Evolutionary conservation across 2,329 filamentous ascomycete genomes (phyloP), one percentile per base, ranked within the genome.

Genomic region (Clonostachys rhizophaga): DNA sequence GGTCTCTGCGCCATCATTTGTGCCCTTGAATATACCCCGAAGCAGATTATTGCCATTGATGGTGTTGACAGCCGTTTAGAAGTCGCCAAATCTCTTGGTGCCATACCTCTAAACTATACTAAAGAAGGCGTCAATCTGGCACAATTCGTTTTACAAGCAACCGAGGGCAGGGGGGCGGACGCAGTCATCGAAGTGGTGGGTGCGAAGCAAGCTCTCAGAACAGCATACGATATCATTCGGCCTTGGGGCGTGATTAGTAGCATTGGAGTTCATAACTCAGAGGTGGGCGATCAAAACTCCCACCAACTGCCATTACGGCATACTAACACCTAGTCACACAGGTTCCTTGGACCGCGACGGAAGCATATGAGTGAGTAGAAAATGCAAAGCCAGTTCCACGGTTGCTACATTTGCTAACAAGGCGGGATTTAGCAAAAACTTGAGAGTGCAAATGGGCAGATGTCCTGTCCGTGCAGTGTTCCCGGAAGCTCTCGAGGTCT

Each of bases 111-210:
- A 67, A 91, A 95, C 63, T 92, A 92, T 65, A 68, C 78, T 58
- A 81, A 72, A 3, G 80, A 39, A 18, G 36, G 36, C 43, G 79
- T 84, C 39, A 81, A 76, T 4, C 75, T 95, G 62, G 68, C 83
- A 47, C 74, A 78, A 55, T 79, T 86, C 46, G 83, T 96, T 46
- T 83, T 83, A 59, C 85, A 88, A 55, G 78, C 84, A 43, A 94
- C 89, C 0, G 76, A 86, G 14, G 90, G 90, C 7, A 76, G 91
- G 37, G 91, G 91, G 7, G 91, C 91, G 13, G 91, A 96, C 67
- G 83, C 89, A 16, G 83, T 94, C 3, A 83, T 96, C 54, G 87
- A 91, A 63, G 85, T 89, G 6, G 87, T 91, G 24, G 87, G 87
- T 0, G 67, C 85, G 50, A 83, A 81, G 46, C 78, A 83, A 36